Evolutionary conservation across 1,284 basidiomycete species (phyloP).

Genomic region (Sanghuangporus weigelae): DNA sequence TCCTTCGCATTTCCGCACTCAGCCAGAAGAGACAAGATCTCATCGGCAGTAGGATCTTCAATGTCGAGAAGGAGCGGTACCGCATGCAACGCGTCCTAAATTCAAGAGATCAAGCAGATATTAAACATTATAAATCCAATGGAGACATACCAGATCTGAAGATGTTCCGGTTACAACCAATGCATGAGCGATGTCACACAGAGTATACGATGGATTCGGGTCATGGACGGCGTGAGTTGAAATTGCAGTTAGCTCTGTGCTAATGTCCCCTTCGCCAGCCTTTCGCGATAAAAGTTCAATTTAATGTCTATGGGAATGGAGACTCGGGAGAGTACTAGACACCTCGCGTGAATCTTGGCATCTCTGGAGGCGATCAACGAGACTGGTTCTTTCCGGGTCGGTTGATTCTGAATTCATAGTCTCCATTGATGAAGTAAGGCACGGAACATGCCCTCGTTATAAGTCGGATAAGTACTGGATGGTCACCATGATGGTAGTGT

Average conservation of each 20-base stretch:
- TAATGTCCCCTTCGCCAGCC: conserved; percentile 1
- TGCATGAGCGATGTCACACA: conserved; percentile 21
- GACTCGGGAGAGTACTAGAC: background rate
- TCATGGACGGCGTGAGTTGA: conserved; percentile 25
- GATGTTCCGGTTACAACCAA: conserved; percentile 19
- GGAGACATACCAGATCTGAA: conserved; percentile 23
- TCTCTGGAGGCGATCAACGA: background rate
- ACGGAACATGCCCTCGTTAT: background rate
- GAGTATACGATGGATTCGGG: conserved; percentile 19
- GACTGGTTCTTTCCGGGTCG: background rate
- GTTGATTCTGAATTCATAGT: background rate
- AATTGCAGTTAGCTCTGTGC: conserved; percentile 21
- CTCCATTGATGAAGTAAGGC: background rate
- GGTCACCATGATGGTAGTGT: too few relatives aligned
- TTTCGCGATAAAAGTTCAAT: background rate
- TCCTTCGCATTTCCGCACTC: conserved; percentile 51
- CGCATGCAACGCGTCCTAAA: conserved; percentile 47
- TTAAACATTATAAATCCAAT: background rate
- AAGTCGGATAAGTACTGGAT: too few relatives aligned
- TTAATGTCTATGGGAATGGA: background rate
- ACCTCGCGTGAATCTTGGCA: background rate
- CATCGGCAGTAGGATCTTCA: conserved; percentile 32
- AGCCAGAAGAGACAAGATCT: conserved; percentile 40
- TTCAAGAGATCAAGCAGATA: background rate
- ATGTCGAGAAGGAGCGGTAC: conserved; percentile 41